Evolutionary conservation across 441 rosid genomes (phyloP).

Genomic region (Euphorbia corollata): DNA sequence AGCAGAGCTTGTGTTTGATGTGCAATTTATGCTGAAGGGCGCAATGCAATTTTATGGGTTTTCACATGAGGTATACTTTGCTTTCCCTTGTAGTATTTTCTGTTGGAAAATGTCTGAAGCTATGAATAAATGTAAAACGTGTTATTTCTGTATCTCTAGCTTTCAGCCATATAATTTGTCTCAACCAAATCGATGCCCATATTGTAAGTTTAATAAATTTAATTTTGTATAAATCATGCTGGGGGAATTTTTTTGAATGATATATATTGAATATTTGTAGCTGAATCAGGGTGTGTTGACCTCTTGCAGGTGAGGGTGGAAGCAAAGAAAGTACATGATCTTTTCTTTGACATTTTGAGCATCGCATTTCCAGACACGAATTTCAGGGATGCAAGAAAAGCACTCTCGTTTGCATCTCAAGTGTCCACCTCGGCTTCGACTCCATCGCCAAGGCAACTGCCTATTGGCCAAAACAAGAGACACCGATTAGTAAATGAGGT

Average conservation of each 20-base stretch:
- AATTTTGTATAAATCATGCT: not conserved
- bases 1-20: slow-evolving; percentile 83
- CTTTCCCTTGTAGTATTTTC: slow-evolving; percentile 6
- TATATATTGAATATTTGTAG: not conserved
- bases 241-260: not conserved
- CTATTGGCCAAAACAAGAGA: slow-evolving; percentile 57
- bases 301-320: slow-evolving; percentile 78
- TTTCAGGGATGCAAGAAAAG: slow-evolving; percentile 72
- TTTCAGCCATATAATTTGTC: not conserved
- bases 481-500: slow-evolving; percentile 48
- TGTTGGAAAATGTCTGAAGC: not conserved
- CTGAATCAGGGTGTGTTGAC: slow-evolving; percentile 16
- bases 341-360: slow-evolving; percentile 91
- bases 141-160: not conserved
- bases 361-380: slow-evolving; percentile 85
- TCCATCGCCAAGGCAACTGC: slow-evolving; percentile 48
- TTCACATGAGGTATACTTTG: slow-evolving; percentile 74
- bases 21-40: slow-evolving; percentile 78
- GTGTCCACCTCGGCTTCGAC: slow-evolving; percentile 38
- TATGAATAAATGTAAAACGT: not conserved
- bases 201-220: not conserved
- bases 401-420: slow-evolving; percentile 62
- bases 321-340: slow-evolving; percentile 94
- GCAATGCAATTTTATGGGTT: slow-evolving; percentile 80
- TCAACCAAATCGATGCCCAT: not conserved